A percentile compares a stretch with the other conserved stretches of the same genome.
Evolutionary conservation across 495 filamentous ascomycete genomes (phyloP).

Genomic region (Massariosphaeria phaeospora): DNA sequence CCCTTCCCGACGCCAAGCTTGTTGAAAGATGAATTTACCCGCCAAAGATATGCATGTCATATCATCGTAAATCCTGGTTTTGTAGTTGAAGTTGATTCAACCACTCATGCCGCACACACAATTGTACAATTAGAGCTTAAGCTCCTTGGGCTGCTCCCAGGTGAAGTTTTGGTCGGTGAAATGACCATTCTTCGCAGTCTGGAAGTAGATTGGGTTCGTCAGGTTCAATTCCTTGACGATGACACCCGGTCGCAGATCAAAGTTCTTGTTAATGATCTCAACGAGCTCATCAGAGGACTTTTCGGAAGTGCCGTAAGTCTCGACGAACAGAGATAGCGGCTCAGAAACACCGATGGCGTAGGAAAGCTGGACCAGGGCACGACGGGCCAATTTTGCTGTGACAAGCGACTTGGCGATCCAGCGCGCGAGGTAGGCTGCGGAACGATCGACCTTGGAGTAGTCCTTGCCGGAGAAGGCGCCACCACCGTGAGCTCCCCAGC

Average conservation of each 20-base stretch:
- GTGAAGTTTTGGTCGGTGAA: slow-evolving; percentile 97
- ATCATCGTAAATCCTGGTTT: slow-evolving; percentile 26
- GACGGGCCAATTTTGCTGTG: slow-evolving; percentile 77
- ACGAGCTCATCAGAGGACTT: slow-evolving; percentile 76
- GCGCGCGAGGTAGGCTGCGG: slow-evolving; percentile 91
- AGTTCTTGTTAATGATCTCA: slow-evolving; percentile 88
- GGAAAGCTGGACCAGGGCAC: slow-evolving; percentile 91
- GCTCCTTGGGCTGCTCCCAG: slow-evolving; percentile 96
- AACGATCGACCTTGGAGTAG: slow-evolving; percentile 99
- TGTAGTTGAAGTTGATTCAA: slow-evolving; percentile 34
- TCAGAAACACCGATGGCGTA: slow-evolving; percentile 99
- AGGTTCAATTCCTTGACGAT: slow-evolving; percentile 97
- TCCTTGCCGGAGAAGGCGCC: slow-evolving; percentile 99
- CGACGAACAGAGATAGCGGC: slow-evolving; percentile 87
- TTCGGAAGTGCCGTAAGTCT: slow-evolving; percentile 75
- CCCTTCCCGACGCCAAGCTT: slow-evolving; percentile 27
- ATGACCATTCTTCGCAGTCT: slow-evolving; percentile 99
- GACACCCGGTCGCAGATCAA: slow-evolving; percentile 94
- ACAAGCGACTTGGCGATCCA: slow-evolving; percentile 99
- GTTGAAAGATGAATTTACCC: slow-evolving; percentile 33
- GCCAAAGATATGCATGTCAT: slow-evolving; percentile 32
- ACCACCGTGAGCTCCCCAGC: slow-evolving; percentile 99
- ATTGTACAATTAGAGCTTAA: slow-evolving; percentile 63
- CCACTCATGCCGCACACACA: slow-evolving; percentile 25
- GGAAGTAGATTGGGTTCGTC: slow-evolving; percentile 91